Base-by-base conservation (phyloP, 345 rosid species). In the Salix dunnii region DNA sequence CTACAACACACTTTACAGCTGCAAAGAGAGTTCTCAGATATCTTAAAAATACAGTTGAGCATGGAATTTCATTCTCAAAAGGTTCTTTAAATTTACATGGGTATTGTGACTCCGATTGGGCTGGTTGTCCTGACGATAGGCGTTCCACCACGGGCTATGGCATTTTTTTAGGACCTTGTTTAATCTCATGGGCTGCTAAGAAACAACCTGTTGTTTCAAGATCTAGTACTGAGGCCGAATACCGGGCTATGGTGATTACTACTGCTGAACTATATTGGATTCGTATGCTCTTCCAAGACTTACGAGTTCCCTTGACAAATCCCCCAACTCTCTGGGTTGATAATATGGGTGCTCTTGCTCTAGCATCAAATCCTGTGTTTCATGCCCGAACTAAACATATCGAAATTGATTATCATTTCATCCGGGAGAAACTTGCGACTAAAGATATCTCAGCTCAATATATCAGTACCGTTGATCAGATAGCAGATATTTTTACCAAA, bases 71-170 rank as follows among this genome's bases (percentile, higher is more conserved):
- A 2, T 62, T 62, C 9, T 25, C 33, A 4, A 11, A n/a, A 18
- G 10, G 14, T 11, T 62, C 14, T 3, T 21, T 25, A 4, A 2
- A 21, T 7, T 25, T 62, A 25, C 11, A 62, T 7, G 4, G 13
- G 4, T 62, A 62, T 0, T 27, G 16, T 7, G 67, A 62, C 25
- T 23, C 1, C 0, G 67, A 62, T 8, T 62, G 20, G 67, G 20
- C 35, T 21, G 17, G 35, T 0, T 0, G 13, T 0, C 67, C 35
- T 0, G 27, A 5, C 1, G 20, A 62, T 4, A 4, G 17, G 9
- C 2, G 5, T 0, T 62, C 35, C 6, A 62, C 35, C 14, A 62
- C 20, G 1, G 67, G 31, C 1, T 62, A 62, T 1, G 2, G 6
- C 0, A 7, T 27, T 4, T n/a, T 62, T 7, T 27, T 62, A 28